phyloP scores from a whole-genome alignment of 768 basidiomycete species.

The Naganishia antarctica region DNA sequence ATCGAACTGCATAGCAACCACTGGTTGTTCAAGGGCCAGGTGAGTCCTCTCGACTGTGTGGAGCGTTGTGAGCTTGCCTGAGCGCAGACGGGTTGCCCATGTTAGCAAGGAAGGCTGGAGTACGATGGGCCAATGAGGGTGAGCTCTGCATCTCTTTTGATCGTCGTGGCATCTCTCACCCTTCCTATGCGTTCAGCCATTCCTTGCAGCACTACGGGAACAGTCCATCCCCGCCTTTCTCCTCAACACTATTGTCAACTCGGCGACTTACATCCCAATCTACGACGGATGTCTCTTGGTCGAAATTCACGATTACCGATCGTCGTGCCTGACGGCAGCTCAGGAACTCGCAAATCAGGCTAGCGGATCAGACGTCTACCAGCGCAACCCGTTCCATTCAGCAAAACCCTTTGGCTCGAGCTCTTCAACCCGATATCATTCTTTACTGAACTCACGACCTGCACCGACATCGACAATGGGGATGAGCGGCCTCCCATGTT shows the following conservation, averaged over 20 bases:
- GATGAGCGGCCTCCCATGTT: constrained; percentile 11
- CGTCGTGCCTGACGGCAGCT: constrained; percentile 13
- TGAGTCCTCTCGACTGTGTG: constrained; percentile 31
- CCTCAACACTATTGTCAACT: constrained; percentile 32
- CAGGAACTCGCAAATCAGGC: constrained; percentile 16
- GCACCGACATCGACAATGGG: constrained; percentile 9
- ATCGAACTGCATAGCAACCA: constrained; percentile 50
- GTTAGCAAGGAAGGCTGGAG: constrained; percentile 46
- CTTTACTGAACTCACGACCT: constrained; percentile 7
- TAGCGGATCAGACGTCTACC: constrained; percentile 20
- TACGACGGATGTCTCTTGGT: constrained; percentile 32
- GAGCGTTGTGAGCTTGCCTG: neutral
- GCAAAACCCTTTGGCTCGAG: constrained; percentile 1
- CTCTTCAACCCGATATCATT: neutral
- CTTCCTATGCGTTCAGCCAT: constrained; percentile 36
- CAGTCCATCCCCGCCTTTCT: constrained; percentile 36
- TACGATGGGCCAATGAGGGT: constrained; percentile 52
- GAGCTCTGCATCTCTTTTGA: constrained; percentile 13
- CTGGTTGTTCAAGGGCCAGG: constrained; percentile 52
- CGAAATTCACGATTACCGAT: constrained; percentile 52
- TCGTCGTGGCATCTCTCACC: neutral
- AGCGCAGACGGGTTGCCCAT: neutral
- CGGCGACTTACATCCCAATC: constrained; percentile 11
- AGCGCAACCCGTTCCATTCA: constrained; percentile 11
- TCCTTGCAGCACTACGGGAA: constrained; percentile 51